phyloP scores from a whole-genome alignment of 169 alveolate genomes.

The Eimeria maxima region DNA sequence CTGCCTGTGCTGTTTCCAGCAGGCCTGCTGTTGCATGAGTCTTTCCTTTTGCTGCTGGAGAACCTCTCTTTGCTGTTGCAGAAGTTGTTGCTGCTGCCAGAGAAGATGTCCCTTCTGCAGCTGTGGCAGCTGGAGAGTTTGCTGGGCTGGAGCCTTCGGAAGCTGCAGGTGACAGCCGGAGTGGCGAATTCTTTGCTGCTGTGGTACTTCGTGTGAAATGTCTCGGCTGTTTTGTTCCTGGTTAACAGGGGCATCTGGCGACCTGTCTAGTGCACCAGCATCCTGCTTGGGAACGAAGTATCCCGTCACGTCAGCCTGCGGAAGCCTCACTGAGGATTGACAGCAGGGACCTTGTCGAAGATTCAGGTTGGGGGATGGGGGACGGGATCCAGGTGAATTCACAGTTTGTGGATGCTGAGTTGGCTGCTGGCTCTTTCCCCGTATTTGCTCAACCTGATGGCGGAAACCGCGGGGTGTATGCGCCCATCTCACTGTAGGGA shows the following conservation, averaged over 20 bases:
- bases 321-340: neutral
- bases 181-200: neutral
- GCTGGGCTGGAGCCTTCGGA: neutral
- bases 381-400: conserved; percentile 8
- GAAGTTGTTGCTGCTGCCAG: conserved; percentile 78
- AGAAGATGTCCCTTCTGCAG: conserved; percentile 39
- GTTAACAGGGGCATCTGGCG: neutral
- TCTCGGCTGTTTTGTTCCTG: neutral
- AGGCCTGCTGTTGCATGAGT: conserved; percentile 65
- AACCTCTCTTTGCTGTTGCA: conserved; percentile 45
- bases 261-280: neutral
- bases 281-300: neutral
- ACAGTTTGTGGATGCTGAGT: neutral
- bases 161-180: neutral
- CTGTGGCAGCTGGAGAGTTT: neutral
- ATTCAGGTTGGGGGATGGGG: conserved; percentile 32
- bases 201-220: neutral
- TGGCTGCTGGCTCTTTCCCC: neutral
- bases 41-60: conserved; percentile 64
- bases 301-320: neutral
- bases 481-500: conserved; percentile 53
- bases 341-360: neutral
- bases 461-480: neutral
- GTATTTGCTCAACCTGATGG: neutral
- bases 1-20: conserved; percentile 45